A percentile compares a stretch with the other conserved stretches of the same genome.
Evolutionary conservation across 2,329 filamentous ascomycete genomes (phyloP).

Genomic region (Aspergillus bombycis): DNA sequence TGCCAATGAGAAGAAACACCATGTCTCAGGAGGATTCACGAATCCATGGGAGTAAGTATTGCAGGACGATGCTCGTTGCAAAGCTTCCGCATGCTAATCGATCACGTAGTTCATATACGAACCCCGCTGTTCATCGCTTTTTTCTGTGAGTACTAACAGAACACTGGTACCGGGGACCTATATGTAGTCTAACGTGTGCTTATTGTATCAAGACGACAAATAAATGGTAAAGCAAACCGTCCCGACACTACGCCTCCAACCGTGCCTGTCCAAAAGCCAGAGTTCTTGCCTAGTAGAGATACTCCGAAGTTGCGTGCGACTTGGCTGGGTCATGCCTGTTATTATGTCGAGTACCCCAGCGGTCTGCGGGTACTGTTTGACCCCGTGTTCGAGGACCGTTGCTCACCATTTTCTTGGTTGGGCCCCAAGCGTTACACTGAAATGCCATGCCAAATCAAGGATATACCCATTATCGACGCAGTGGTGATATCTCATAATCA

Average conservation of each 20-base stretch:
- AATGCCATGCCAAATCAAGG: slow-evolving; percentile 73
- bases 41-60: slow-evolving; percentile 49
- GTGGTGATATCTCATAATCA: slow-evolving; percentile 85
- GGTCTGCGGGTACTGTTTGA: slow-evolving; percentile 90
- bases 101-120: slow-evolving; percentile 27
- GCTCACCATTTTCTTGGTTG: slow-evolving; percentile 72
- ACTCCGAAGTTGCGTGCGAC: slow-evolving; percentile 73
- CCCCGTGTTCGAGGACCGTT: slow-evolving; percentile 87
- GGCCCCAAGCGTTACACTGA: slow-evolving; percentile 79
- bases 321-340: slow-evolving; percentile 95
- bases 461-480: slow-evolving; percentile 65
- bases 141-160: slow-evolving; percentile 20
- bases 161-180: neutral
- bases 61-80: neutral
- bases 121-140: slow-evolving; percentile 10
- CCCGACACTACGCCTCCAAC: slow-evolving; percentile 69
- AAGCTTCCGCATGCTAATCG: slow-evolving; percentile 4
- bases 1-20: slow-evolving; percentile 44
- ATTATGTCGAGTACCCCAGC: slow-evolving; percentile 84
- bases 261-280: slow-evolving; percentile 67
- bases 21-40: slow-evolving; percentile 41
- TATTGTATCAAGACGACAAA: slow-evolving; percentile 37
- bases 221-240: slow-evolving; percentile 54
- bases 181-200: neutral
- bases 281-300: slow-evolving; percentile 65